Base-by-base conservation (phyloP, 192 early-diverging fungal species). In the Phycomyces blakesleeanus region DNA sequence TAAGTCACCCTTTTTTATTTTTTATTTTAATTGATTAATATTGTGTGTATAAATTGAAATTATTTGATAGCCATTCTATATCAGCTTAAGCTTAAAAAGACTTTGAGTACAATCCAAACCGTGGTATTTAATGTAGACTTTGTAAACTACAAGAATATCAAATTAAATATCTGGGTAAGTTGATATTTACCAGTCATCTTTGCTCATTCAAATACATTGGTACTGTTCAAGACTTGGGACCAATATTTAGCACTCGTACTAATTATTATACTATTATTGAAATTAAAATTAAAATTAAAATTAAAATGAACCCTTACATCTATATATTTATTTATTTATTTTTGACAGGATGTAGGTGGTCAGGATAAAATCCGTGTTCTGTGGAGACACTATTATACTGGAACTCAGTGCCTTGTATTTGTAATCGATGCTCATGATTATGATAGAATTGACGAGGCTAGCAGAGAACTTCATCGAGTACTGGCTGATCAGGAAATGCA, bases 51-150 rank as follows among this genome's bases (percentile, higher is more conserved):
- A n/a, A n/a, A n/a, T n/a, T n/a, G n/a, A n/a, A n/a, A n/a, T n/a
- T n/a, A n/a, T n/a, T n/a, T 16, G 14, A 39, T 71, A 85, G 83
- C 97, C 61, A 98, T 98, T 64, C 83, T 98, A 57, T 98, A 97
- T 87, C 96, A 96, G 82, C 86, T 98, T 47, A 97, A 98, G 82
- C 82, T 98, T 34, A 95, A 96, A 64, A 93, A 98, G 78, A 93
- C 96, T 59, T 94, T 98, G 51, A 97, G 94, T 12, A 98, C 96
- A 50, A 97, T 98, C 66, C 96, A 95, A 12, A 98, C 96, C 59
- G 96, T 98, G 59, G 91, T 90, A 34, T 93, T 93, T 78, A 93
- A 92, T 69, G 90, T 91, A 47, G 91, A 93, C 68, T 87, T 87
- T 12, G 90, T 93, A 14, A 86, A 84, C 44, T 93, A 92, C 78